Percentiles rank a stretch among this genome's conserved stretches.
phyloP scores from a whole-genome alignment of 139 green algal genomes.

The Zygnema circumcarinatum region DNA sequence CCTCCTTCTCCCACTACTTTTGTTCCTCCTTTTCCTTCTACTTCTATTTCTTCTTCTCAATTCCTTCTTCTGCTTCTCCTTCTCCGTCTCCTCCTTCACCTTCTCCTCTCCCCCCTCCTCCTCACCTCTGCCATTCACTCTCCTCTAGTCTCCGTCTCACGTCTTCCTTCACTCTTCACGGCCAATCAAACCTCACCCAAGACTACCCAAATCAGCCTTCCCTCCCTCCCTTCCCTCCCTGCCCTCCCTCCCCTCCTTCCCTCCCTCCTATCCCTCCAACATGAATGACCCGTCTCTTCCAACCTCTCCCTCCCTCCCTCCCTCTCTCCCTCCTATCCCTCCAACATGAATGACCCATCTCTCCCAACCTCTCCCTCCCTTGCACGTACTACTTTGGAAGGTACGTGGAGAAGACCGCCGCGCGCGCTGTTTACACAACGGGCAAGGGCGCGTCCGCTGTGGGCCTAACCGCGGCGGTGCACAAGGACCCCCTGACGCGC shows the following conservation, averaged over 20 bases:
- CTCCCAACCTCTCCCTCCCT: background rate
- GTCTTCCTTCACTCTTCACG: no score
- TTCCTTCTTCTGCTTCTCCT: background rate
- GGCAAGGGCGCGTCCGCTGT: slow-evolving; percentile 97
- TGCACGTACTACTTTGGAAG: background rate
- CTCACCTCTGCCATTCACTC: background rate
- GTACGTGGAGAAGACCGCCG: slow-evolving; percentile 93
- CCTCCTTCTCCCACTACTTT: background rate
- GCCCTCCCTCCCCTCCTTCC: no score
- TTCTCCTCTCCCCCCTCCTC: background rate
- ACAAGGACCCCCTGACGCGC: slow-evolving; percentile 80
- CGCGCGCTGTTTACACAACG: slow-evolving; percentile 95
- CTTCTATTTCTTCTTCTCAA: background rate
- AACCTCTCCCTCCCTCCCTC: no score
- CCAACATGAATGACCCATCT: no score
- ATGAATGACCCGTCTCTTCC: no score
- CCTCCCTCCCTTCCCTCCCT: no score
- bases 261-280: no score
- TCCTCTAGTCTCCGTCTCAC: no score
- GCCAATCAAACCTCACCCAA: no score
- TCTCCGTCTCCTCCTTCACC: background rate
- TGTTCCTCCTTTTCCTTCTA: background rate
- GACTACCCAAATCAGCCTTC: no score
- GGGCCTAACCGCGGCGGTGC: slow-evolving; percentile 94
- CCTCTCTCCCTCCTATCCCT: no score